Evolutionary conservation across 2,329 filamentous ascomycete species (phyloP).

Genomic region (Aspergillus sp.): DNA sequence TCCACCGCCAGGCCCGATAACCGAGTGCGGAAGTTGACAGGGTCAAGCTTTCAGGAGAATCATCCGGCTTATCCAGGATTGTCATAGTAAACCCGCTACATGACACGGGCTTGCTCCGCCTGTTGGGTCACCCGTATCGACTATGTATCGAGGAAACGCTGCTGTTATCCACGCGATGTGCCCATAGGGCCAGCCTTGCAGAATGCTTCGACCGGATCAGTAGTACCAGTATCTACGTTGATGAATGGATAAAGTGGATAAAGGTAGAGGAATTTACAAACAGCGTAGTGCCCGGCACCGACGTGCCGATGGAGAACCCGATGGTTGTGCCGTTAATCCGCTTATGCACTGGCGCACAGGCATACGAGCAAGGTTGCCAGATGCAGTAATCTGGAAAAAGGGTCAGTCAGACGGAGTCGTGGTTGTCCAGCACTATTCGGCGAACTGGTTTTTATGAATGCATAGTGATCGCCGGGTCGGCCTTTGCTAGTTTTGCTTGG

Average conservation of each 20-base stretch:
- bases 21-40: background rate
- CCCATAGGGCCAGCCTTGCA: slow-evolving; percentile 4
- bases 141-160: background rate
- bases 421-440: background rate
- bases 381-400: background rate
- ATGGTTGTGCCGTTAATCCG: slow-evolving; percentile 13
- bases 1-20: background rate
- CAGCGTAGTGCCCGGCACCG: slow-evolving; percentile 14
- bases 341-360: slow-evolving; percentile 5
- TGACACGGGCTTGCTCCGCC: background rate
- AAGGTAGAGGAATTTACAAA: background rate
- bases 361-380: slow-evolving; percentile 1
- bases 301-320: slow-evolving; percentile 15
- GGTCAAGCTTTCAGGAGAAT: slow-evolving; percentile 17
- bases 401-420: background rate
- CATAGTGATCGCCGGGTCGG: background rate
- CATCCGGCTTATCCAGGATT: slow-evolving; percentile 10
- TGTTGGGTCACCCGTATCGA: background rate
- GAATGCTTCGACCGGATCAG: background rate
- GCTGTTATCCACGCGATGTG: background rate
- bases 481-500: too few species aligned
- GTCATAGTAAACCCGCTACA: background rate
- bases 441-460: background rate
- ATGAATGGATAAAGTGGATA: too few species aligned
- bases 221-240: background rate